These are phyloP conservation scores for Santalum album DNA, from an alignment of 164 flowering plant genomes.

Conservation along the genomic window DNA sequence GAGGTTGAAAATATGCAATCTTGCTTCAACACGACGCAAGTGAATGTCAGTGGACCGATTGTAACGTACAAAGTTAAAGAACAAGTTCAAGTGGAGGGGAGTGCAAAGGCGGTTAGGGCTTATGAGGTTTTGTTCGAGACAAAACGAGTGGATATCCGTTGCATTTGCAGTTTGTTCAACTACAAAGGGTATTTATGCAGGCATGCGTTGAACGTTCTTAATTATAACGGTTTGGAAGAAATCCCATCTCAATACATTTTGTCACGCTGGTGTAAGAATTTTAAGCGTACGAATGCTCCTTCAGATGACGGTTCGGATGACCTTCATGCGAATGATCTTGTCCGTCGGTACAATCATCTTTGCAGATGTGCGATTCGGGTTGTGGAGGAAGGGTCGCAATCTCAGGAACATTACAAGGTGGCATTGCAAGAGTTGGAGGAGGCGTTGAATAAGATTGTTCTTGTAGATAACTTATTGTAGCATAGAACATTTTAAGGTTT, in stretches of 20 bases:
- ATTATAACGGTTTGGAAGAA: conserved; percentile 34
- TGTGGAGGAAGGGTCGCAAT: conserved; percentile 33
- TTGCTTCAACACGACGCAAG: conserved; percentile 39
- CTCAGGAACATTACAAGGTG: conserved; percentile 23
- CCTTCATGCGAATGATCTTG: conserved; percentile 14
- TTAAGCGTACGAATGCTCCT: conserved; percentile 12
- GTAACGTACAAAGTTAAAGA: conserved; percentile 32
- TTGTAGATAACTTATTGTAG: conserved; percentile 14
- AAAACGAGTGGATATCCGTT: conserved; percentile 24
- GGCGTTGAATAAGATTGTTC: conserved; percentile 19
- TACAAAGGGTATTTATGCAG: conserved; percentile 44
- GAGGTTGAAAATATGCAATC: conserved; percentile 42
- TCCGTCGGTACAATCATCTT: conserved; percentile 18
- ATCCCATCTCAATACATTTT: conserved; percentile 36
- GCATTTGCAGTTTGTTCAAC: conserved; percentile 44
- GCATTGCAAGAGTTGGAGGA: conserved; percentile 24
- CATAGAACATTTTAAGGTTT: no score
- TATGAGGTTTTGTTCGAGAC: conserved; percentile 35
- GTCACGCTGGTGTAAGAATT: conserved; percentile 32
- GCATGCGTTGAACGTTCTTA: conserved; percentile 39
- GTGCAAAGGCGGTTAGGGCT: conserved; percentile 22
- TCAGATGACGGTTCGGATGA: conserved; percentile 6
- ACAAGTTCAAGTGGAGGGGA: conserved; percentile 20
- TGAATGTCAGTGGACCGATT: conserved; percentile 23
- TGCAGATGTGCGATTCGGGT: conserved; percentile 20